phyloP scores from a whole-genome alignment of 2,329 filamentous ascomycete species.

The Delphinella strobiligena region DNA sequence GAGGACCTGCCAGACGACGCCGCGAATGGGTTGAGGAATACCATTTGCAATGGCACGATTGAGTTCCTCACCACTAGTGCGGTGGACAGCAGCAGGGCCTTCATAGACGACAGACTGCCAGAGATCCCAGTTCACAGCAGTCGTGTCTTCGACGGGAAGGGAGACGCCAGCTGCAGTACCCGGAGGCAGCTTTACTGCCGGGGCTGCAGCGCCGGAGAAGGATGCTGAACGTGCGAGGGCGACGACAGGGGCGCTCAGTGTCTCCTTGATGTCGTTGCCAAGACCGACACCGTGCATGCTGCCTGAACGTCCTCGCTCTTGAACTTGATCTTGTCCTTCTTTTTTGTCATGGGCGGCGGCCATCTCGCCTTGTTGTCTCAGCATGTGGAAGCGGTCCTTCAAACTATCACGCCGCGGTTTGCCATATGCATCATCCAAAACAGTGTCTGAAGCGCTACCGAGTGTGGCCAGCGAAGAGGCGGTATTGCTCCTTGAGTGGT shows the following conservation, averaged over 20 bases:
- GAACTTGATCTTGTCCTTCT: no score
- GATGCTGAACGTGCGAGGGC: slow-evolving; percentile 10
- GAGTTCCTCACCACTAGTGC: slow-evolving; percentile 78
- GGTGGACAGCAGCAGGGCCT: slow-evolving; percentile 75
- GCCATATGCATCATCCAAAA: slow-evolving; percentile 34
- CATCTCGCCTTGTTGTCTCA: slow-evolving; percentile 49
- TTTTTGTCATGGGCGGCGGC: slow-evolving; percentile 6
- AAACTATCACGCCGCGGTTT: slow-evolving; percentile 50
- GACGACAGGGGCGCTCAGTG: slow-evolving; percentile 6
- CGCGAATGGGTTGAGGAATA: slow-evolving; percentile 87
- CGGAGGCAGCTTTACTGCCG: slow-evolving; percentile 63
- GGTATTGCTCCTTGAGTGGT: slow-evolving; percentile 51
- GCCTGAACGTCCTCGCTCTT: slow-evolving; percentile 24
- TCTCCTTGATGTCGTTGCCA: slow-evolving; percentile 13
- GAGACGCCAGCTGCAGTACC: slow-evolving; percentile 72
- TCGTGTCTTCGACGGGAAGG: slow-evolving; percentile 61
- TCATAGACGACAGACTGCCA: slow-evolving; percentile 96
- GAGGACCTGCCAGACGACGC: slow-evolving; percentile 97
- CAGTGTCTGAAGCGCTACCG: slow-evolving; percentile 67
- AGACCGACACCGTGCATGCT: slow-evolving; percentile 30
- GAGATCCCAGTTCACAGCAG: slow-evolving; percentile 91
- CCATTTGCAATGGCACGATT: slow-evolving; percentile 84
- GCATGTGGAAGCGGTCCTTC: slow-evolving; percentile 66
- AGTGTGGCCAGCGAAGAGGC: slow-evolving; percentile 68
- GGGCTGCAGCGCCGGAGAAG: slow-evolving; percentile 27